Evolutionary conservation across 2,329 filamentous ascomycete genomes (phyloP), one percentile per base, ranked within the genome.

Genomic region (Aspergillus fructus): DNA sequence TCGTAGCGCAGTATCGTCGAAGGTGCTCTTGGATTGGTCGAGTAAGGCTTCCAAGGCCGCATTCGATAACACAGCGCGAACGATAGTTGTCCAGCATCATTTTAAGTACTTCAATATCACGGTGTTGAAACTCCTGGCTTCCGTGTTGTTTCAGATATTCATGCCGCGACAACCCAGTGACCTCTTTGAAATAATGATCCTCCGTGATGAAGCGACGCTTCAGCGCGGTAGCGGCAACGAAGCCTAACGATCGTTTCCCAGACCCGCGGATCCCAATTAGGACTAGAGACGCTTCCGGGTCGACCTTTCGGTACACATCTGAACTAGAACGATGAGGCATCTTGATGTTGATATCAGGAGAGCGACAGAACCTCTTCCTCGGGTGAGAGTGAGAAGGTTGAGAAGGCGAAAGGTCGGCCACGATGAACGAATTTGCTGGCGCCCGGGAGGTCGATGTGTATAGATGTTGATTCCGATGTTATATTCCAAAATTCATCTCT

Each of bases 71-170:
- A 49, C 75, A 78, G 39, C 68, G 68, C 8, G 67, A 68, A 23
- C 65, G 69, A 53, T 78, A 73, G n/a, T 77, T 76, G 56, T 78
- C 75, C 11, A 78, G 70, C 76, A 78, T 78, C 59, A 64, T 64
- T 60, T 73, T 74, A 33, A 77, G 66, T 4, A 76, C 69, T 54
- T 78, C 74, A 27, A 78, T 73, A 55, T 77, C 75, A 13, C 71
- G 72, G 21, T 69, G 69, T 59, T 78, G 75, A 49, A 78, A 78
- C 49, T 76, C 71, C 53, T 76, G 75, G 56, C 71, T 74, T 30
- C 76, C 76, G 57, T 73, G 66, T 19, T 61, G 60, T 60, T 73
- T 73, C 37, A 78, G 66, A 46, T 73, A 78, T 52, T 77, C 75
- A 54, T 77, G 74, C 47, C 76, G 71, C 34, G 75, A 73, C 30